phyloP scores from a whole-genome alignment of 1,284 basidiomycete genomes.

The Apiotrichum mycotoxinovorans region DNA sequence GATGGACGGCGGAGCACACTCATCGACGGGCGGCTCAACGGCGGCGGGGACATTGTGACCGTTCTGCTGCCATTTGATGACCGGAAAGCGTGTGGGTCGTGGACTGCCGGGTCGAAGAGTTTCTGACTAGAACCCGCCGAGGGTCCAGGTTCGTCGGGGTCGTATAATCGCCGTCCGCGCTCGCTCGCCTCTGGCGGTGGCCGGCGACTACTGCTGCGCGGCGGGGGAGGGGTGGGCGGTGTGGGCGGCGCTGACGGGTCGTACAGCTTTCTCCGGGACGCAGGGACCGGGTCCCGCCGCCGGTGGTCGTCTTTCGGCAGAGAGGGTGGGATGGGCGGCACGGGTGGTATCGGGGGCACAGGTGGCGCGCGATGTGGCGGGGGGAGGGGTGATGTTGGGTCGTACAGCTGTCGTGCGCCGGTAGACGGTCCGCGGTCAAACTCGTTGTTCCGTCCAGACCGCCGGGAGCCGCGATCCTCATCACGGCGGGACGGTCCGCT shows the following conservation, averaged over 20 bases:
- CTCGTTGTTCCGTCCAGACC: constrained; percentile 10
- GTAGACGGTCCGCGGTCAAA: constrained; percentile 18
- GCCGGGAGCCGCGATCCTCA: neutral
- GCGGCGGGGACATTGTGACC: neutral
- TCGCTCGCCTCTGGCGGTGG: neutral
- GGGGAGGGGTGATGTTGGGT: constrained; percentile 6
- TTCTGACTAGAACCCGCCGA: constrained; percentile 13
- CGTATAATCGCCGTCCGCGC: constrained; percentile 6
- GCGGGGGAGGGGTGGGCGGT: constrained; percentile 9
- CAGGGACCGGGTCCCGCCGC: constrained; percentile 4
- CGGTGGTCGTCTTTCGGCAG: constrained; percentile 3
- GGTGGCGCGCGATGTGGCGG: neutral
- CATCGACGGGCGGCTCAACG: constrained; percentile 1
- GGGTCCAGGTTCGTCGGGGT: constrained; percentile 11
- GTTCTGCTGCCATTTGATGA: neutral
- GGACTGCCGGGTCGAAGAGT: constrained; percentile 54
- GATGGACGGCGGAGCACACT: constrained; percentile 18
- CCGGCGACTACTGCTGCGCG: constrained; percentile 6
- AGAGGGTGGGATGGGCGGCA: neutral
- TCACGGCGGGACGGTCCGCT: neutral
- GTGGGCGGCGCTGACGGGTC: constrained; percentile 15
- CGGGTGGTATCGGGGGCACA: constrained; percentile 1
- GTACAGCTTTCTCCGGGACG: constrained; percentile 8
- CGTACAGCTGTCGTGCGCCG: constrained; percentile 14
- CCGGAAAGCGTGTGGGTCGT: constrained; percentile 50